Percentiles rank a stretch among this genome's conserved stretches.
Evolutionary conservation across 352 stramenopile species (phyloP).

Genomic region (Phytophthora hybrid): DNA sequence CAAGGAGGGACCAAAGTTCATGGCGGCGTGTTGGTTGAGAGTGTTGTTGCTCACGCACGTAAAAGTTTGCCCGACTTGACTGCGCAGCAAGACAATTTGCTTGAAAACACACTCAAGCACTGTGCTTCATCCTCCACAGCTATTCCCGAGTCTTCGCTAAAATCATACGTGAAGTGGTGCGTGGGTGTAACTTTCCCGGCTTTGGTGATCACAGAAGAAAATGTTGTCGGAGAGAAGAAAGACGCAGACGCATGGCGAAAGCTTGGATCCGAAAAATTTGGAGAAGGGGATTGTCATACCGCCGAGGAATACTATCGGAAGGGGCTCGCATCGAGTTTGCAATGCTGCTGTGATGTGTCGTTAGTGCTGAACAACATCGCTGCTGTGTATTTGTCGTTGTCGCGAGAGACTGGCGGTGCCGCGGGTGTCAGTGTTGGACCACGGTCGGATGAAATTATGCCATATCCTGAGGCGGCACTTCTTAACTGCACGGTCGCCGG

Average conservation of each 20-base stretch:
- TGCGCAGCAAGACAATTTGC: slow-evolving; percentile 9
- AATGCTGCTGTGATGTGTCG: slow-evolving; percentile 17
- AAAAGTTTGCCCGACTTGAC: slow-evolving; percentile 4
- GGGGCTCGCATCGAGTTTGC: slow-evolving; percentile 1
- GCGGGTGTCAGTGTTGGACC: background rate
- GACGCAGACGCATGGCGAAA: slow-evolving; percentile 25
- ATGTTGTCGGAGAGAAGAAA: background rate
- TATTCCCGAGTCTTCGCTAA: background rate
- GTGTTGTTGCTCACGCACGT: slow-evolving; percentile 8
- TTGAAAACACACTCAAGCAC: slow-evolving; percentile 6
- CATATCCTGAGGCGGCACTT: slow-evolving; percentile 20
- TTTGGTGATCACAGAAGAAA: background rate
- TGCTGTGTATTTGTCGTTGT: slow-evolving; percentile 29
- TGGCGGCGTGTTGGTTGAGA: background rate
- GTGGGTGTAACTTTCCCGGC: background rate
- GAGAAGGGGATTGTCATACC: background rate
- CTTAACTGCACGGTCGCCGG: slow-evolving; percentile 42
- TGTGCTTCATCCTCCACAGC: background rate
- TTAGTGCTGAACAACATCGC: slow-evolving; percentile 40
- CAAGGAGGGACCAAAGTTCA: background rate
- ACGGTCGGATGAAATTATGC: background rate
- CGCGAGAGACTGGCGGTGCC: background rate
- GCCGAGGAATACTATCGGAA: slow-evolving; percentile 31
- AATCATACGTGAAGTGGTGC: slow-evolving; percentile 28
- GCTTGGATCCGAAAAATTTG: slow-evolving; percentile 22